Evolutionary conservation across 345 rosid genomes (phyloP), one percentile per base, ranked within the genome.

Genomic region (Raphanus sativus): DNA sequence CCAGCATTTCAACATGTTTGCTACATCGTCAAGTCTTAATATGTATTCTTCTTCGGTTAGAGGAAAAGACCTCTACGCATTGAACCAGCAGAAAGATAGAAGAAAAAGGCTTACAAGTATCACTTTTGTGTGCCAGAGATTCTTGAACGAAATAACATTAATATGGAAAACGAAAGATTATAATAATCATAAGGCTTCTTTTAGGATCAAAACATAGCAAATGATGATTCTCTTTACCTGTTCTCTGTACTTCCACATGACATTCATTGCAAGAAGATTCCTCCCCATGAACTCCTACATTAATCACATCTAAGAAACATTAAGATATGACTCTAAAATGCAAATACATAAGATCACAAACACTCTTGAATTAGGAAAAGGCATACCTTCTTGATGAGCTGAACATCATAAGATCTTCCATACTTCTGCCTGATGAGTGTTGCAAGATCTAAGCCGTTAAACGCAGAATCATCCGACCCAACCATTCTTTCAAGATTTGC

Each of bases 221-320:
- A 16, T 1, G 65, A 28, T 81, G 61, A 28, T 81, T 65, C 7
- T 25, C 77, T 60, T 36, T 85, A 90, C 97, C 91, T 94, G 98
- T 71, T 94, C 97, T 86, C 84, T 87, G 85, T 90, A 94, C 86
- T 88, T 94, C 98, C 98, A 94, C 98, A 94, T 94, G 84, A 94
- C 97, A 80, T 94, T 94, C 85, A 94, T 54, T 10, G 98, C 98
- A 50, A 94, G 94, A 71, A 94, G 93, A 86, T 90, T 94, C 83
- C 86, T 79, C 66, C 98, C 98, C 98, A 94, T 85, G 90, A 94
- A 94, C 81, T 94, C 98, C 98, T 94, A 72, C 84, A 87, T 58
- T 63, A 75, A 58, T 65, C 65, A 80, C 72, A 71, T 80, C 38
- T 71, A 59, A 40, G 29, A 80, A 28, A 26, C n/a, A 6, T 4